Evolutionary conservation across 228 moss, liverwort and hornwort species (phyloP).

Genomic region (Sphagnum magellanicum): DNA sequence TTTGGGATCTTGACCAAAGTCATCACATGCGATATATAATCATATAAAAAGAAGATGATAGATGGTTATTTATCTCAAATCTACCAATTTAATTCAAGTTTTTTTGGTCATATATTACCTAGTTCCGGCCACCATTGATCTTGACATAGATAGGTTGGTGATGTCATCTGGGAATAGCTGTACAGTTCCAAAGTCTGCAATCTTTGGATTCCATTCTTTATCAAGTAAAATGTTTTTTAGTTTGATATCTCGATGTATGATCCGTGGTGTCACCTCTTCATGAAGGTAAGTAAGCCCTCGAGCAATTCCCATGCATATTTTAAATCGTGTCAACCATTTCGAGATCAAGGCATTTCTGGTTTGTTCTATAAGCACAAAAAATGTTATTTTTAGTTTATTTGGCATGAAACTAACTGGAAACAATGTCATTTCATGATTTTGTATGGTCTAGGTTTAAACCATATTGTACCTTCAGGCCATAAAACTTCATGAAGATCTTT

Average conservation of each 20-base stretch:
- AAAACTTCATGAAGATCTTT: not conserved
- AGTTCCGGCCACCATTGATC: not conserved
- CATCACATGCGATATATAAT: too few relatives aligned
- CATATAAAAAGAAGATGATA: too few relatives aligned
- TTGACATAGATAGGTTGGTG: not conserved
- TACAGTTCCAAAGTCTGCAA: slow-evolving; percentile 1
- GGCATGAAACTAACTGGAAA: not conserved
- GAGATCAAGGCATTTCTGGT: not conserved
- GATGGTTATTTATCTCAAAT: too few relatives aligned
- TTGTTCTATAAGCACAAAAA: too few relatives aligned
- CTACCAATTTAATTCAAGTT: too few relatives aligned
- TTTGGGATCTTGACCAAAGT: too few relatives aligned
- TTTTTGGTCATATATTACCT: too few relatives aligned
- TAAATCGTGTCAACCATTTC: not conserved
- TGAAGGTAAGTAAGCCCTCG: slow-evolving; percentile 1
- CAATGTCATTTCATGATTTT: not conserved
- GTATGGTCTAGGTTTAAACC: not conserved
- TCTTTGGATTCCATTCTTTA: not conserved
- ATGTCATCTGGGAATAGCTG: not conserved
- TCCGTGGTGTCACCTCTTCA: slow-evolving; percentile 5
- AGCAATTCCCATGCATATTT: not conserved
- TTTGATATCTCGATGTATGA: slow-evolving; percentile 7
- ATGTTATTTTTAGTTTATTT: not conserved
- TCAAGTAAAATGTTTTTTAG: not conserved
- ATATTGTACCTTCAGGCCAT: not conserved